Base-by-base conservation (phyloP, 148 eudicot genomes). In the Nepenthes gracilis region DNA sequence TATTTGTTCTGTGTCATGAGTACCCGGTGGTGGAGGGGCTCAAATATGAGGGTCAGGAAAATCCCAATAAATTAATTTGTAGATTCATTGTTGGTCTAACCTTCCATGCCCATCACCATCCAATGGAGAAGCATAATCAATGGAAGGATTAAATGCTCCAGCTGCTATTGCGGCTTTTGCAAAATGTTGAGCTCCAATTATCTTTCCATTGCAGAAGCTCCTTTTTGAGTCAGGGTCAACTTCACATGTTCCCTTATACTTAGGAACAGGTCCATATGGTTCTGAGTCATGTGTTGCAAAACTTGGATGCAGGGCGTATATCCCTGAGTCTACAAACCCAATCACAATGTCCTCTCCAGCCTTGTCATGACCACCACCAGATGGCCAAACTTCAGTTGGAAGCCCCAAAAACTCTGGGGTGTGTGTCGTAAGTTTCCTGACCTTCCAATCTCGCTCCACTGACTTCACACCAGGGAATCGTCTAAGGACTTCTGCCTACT, bases 21-120 rank as follows among this genome's bases (percentile, higher is more conserved):
- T 23, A 23, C 23, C 23, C 23, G 23, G 23, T 23, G 23, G 23
- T 23, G 23, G 23, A 23, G 23, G 23, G 23, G 23, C 23, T 23
- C 23, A 23, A 23, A 23, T 23, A 23, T 23, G 23, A 23, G 23
- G 23, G 23, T 23, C 23, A 23, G 23, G 23, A 23, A 23, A 23
- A 23, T 23, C 23, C 23, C 23, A 23, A 23, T 23, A 23, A 23
- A 23, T 23, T 23, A 23, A 23, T 23, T 23, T 3, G 45, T 40
- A 40, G 45, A 8, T 3, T 40, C 45, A 40, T 40, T 40, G 45
- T 8, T 4, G 45, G 53, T 49, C 6, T 85, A 68, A 88, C 99
- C 96, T 93, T 82, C 99, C 99, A 72, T 93, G 99, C 54, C 96
- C 99, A 78, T 93, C 99, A 36, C 96, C 99, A 63, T 93, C 99